Percentiles rank a stretch among this genome's conserved stretches.
Conservation (phyloP, 1,284 basidiomycete species). For the Baeospora myosura region DNA sequence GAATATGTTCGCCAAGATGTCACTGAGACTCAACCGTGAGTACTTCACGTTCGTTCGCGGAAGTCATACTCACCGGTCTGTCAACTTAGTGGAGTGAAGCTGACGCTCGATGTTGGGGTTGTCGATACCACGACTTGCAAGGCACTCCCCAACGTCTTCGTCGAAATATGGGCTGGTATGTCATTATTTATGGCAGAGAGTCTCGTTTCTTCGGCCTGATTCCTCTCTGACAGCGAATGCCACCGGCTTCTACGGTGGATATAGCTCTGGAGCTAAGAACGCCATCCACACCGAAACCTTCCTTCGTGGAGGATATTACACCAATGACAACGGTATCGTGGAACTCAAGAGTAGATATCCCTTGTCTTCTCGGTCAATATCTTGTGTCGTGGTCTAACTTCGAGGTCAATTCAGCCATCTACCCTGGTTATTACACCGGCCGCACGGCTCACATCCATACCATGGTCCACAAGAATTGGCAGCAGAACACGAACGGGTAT, state of each 20-base stretch:
- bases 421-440: constrained; percentile 59
- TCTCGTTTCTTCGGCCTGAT: not conserved
- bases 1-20: constrained; percentile 45
- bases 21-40: constrained; percentile 38
- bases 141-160: constrained; percentile 51
- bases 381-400: not conserved
- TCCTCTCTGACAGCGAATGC: not conserved
- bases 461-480: constrained; percentile 38
- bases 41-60: constrained; percentile 30
- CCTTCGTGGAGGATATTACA: constrained; percentile 61
- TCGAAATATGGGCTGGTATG: constrained; percentile 68
- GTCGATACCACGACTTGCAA: constrained; percentile 69
- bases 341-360: constrained; percentile 44
- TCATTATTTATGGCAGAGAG: no score
- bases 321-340: constrained; percentile 58
- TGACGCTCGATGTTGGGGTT: constrained; percentile 60
- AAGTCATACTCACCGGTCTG: not conserved
- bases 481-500: constrained; percentile 32
- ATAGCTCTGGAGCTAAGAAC: constrained; percentile 34
- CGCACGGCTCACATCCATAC: constrained; percentile 47
- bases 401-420: constrained; percentile 37
- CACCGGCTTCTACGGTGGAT: constrained; percentile 16
- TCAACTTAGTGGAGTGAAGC: constrained; percentile 1
- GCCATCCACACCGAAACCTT: constrained; percentile 39
- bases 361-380: not conserved